phyloP scores from a whole-genome alignment of 257 asterid genomes.

The Solanum acaule region DNA sequence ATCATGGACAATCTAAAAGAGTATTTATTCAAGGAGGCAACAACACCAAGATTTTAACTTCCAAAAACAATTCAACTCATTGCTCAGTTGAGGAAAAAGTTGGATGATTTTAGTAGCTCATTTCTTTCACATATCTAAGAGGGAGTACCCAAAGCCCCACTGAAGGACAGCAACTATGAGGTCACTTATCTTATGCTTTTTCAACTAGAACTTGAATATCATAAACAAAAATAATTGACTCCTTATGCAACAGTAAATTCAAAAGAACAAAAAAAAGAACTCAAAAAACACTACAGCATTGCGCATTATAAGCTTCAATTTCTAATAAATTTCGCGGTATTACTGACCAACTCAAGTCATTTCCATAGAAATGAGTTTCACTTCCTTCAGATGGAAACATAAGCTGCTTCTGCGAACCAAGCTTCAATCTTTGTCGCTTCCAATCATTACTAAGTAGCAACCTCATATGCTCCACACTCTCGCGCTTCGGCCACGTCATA shows the following conservation, averaged over 20 bases:
- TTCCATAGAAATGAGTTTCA: conserved; percentile 47
- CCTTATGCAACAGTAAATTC: background rate
- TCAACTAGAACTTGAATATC: background rate
- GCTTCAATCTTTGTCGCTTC: conserved; percentile 56
- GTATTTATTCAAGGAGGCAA: background rate
- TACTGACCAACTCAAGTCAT: conserved; percentile 70
- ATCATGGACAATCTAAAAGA: background rate
- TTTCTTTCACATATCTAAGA: background rate
- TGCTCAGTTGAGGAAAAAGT: background rate
- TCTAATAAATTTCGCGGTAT: background rate
- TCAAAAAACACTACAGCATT: background rate
- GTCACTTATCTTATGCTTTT: background rate
- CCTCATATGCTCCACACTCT: conserved; percentile 41
- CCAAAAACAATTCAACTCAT: background rate
- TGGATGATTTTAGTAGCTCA: background rate
- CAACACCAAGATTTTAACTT: background rate
- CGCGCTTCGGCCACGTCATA: conserved; percentile 35
- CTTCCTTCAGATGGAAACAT: conserved; percentile 45
- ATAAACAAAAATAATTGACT: background rate
- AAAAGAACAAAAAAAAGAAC: background rate
- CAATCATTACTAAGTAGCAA: conserved; percentile 45
- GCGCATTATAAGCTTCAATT: background rate
- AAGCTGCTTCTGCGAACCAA: conserved; percentile 36
- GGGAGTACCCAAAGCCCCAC: background rate
- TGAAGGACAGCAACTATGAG: background rate